Evolutionary conservation across 257 asterid genomes (phyloP), one percentile per base, ranked within the genome.

Genomic region (Nyctanthes arbortristis): DNA sequence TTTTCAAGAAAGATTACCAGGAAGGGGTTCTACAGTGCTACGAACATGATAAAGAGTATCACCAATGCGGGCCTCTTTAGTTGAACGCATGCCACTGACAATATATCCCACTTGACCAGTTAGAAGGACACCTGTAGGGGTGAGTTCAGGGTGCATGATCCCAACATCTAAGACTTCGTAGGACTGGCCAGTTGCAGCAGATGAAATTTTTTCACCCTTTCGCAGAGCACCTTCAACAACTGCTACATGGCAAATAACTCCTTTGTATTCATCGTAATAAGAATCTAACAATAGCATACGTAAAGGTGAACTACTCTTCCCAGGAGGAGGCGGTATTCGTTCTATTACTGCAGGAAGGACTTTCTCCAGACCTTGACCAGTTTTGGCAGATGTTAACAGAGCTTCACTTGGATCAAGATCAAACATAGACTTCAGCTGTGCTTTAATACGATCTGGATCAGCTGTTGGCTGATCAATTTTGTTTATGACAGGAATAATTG

Each of bases 381-480:
- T 91, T 81, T 93, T 93, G 25, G 97, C 99, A 33, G 99, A 93
- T 47, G 97, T 91, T 70, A 93, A 78, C 30, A 93, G 83, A 55
- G 90, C 96, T 67, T 87, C 90, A 16, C 69, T 74, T 24, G 97
- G 97, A 77, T 93, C 91, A 70, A 93, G 93, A 75, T 93, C 97
- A 63, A 93, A 93, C 86, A 91, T 93, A 37, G 97, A 86, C 79
- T 91, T 93, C 63, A 93, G 82, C 74, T 93, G 99, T 58, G 90
- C 93, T 78, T 86, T 93, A 18, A 93, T 84, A n/a, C 97, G 87
- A 35, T 86, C 97, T 0, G 99, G 99, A 75, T 93, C 99, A 63
- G 99, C 99, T 57, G 96, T 93, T 68, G 95, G 96, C 87, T 93
- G 99, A 78, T 93, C 99, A 56, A 93, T 93, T 79, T 93, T 93